phyloP scores from a whole-genome alignment of 2,329 filamentous ascomycete species.

The Fusarium chuoi region DNA sequence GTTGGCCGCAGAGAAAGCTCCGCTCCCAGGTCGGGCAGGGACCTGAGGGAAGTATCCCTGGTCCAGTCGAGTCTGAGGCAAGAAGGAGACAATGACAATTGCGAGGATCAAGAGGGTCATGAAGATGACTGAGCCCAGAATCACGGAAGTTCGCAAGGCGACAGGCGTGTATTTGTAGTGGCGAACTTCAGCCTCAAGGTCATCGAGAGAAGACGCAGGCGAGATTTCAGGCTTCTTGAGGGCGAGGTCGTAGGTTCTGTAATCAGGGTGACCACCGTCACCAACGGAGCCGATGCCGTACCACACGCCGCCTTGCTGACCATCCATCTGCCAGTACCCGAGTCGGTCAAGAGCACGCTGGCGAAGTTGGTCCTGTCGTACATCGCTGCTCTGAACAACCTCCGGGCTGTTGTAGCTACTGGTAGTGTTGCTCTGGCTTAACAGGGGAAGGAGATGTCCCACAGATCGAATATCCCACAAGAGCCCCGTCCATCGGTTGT shows the following conservation, averaged over 20 bases:
- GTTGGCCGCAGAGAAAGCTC: conserved; percentile 85
- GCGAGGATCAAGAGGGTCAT: conserved; percentile 72
- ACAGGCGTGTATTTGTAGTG: conserved; percentile 77
- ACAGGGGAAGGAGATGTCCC: conserved; percentile 81
- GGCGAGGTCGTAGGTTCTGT: conserved; percentile 40
- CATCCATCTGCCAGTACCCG: conserved; percentile 85
- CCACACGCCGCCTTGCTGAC: conserved; percentile 74
- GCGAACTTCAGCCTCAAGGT: conserved; percentile 42
- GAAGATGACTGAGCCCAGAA: conserved; percentile 73
- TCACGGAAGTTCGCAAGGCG: conserved; percentile 74
- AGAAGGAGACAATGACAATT: conserved; percentile 81
- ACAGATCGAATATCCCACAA: conserved; percentile 87
- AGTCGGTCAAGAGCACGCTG: conserved; percentile 74
- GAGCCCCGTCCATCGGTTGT: conserved; percentile 74
- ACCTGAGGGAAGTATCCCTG: conserved; percentile 79
- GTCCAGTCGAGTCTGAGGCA: conserved; percentile 72
- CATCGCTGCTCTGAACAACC: conserved; percentile 59
- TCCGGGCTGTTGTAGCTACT: conserved; percentile 76
- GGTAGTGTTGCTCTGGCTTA: conserved; percentile 83
- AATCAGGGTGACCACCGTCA: conserved; percentile 40
- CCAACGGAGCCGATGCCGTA: conserved; percentile 75
- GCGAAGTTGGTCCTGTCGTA: conserved; percentile 64
- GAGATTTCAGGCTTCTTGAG: conserved; percentile 46
- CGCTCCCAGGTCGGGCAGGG: conserved; percentile 65
- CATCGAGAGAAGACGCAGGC: conserved; percentile 45